Conservation (phyloP, 306 rosid genomes). For the barrel medic (Medicago truncatula) region DNA sequence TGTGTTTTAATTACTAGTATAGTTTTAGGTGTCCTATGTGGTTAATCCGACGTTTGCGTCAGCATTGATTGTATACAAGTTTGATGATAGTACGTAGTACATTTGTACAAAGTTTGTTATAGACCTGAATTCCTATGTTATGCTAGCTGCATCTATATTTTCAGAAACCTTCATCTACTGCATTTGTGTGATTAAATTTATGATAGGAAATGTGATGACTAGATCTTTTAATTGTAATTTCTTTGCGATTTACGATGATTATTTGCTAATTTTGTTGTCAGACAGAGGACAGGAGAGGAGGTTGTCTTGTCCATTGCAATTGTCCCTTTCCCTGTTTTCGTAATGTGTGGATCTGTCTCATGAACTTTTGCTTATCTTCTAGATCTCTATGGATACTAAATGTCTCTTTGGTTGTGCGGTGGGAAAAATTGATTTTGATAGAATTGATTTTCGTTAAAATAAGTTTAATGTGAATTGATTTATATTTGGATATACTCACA, state of each 20-base stretch:
- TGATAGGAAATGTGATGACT: background rate
- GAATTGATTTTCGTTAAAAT: too few relatives aligned
- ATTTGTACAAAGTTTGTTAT: slow-evolving; percentile 59
- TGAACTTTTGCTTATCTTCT: slow-evolving; percentile 41
- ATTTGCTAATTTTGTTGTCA: slow-evolving; percentile 34
- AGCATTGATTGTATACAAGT: slow-evolving; percentile 56
- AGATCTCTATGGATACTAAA: background rate
- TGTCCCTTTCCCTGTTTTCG: slow-evolving; percentile 5
- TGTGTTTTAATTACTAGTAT: slow-evolving; percentile 3
- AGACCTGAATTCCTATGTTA: slow-evolving; percentile 40
- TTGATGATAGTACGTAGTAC: too few relatives aligned
- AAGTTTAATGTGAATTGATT: too few relatives aligned
- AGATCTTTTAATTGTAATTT: background rate
- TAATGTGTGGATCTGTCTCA: slow-evolving; percentile 42
- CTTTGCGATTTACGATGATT: background rate
- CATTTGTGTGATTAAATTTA: slow-evolving; percentile 10
- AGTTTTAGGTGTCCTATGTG: too few relatives aligned
- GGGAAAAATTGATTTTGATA: too few relatives aligned
- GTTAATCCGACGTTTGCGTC: slow-evolving; percentile 51
- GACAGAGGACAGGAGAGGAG: slow-evolving; percentile 9
- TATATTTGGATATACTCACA: too few relatives aligned
- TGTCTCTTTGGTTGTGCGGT: too few relatives aligned
- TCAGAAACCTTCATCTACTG: background rate
- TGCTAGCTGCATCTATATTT: slow-evolving; percentile 38
- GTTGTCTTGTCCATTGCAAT: slow-evolving; percentile 29